Conservation (phyloP, 108 stramenopile genomes). For the Pseudonitzschia multiseries region DNA sequence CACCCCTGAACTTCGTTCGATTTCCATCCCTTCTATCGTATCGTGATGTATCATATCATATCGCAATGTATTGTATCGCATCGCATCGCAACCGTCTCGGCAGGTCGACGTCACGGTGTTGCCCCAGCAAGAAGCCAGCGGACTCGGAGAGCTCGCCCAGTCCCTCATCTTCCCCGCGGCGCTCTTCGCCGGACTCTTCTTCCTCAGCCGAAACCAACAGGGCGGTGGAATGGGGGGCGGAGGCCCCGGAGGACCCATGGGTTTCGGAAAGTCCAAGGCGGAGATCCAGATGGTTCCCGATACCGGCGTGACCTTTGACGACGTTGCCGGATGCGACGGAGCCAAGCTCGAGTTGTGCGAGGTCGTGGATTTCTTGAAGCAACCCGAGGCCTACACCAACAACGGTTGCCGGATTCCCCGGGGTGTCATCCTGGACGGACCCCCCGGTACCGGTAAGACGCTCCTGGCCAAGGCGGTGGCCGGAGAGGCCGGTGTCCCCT, state of each 20-base stretch:
- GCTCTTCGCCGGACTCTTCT: conserved; percentile 91
- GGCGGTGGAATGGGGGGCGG: conserved; percentile 70
- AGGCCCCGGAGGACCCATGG: conserved; percentile 87
- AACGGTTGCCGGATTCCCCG: conserved; percentile 86
- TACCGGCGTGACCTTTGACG: conserved; percentile 90
- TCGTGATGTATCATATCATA: too few relatives aligned
- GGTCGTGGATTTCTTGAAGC: conserved; percentile 93
- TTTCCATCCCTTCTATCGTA: not conserved
- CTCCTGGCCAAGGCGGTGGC: conserved; percentile 96
- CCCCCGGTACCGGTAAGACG: conserved; percentile 89
- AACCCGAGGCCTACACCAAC: conserved; percentile 75
- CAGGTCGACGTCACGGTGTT: conserved; percentile 89
- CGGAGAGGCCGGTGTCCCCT: conserved; percentile 96
- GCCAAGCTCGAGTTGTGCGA: conserved; percentile 94
- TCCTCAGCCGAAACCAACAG: conserved; percentile 80
- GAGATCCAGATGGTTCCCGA: conserved; percentile 87
- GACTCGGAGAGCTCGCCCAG: conserved; percentile 78
- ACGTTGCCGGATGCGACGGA: conserved; percentile 95
- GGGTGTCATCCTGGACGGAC: conserved; percentile 77
- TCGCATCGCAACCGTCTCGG: too few relatives aligned
- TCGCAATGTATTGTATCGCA: too few relatives aligned
- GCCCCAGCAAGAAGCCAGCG: conserved; percentile 73
- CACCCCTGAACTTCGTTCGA: not conserved
- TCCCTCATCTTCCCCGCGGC: conserved; percentile 83
- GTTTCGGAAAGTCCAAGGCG: conserved; percentile 89